These are phyloP conservation scores for Stemphylium vesicarium DNA, from an alignment of 2,329 filamentous ascomycete genomes.

Conservation along the genomic window DNA sequence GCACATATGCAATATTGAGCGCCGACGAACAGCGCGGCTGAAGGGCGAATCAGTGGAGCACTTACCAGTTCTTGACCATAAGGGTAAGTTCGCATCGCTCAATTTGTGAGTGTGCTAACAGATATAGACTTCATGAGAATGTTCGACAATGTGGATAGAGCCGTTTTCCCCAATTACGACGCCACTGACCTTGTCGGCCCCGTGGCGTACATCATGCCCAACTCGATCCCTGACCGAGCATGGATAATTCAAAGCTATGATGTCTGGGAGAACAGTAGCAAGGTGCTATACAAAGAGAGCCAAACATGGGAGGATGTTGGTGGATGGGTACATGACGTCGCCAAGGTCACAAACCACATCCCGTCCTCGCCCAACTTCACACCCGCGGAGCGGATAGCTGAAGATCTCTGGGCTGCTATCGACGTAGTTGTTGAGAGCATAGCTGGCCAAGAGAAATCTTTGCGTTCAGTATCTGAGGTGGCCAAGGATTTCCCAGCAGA, in stretches of 20 bases:
- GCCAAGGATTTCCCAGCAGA: conserved; percentile 4
- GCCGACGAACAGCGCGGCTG: conserved; percentile 39
- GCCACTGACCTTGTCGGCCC: conserved; percentile 4
- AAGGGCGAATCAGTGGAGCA: conserved; percentile 33
- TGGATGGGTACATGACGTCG: not conserved
- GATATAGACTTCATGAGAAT: conserved; percentile 26
- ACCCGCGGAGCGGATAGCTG: conserved; percentile 1
- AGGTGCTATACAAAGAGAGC: conserved; percentile 19
- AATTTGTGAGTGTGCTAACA: conserved; percentile 11
- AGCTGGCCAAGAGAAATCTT: not conserved
- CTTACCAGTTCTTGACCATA: conserved; percentile 21
- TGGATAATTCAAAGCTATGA: conserved; percentile 15
- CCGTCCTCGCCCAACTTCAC: not conserved
- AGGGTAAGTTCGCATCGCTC: conserved; percentile 20
- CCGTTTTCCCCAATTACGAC: conserved; percentile 34
- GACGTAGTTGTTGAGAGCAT: not conserved
- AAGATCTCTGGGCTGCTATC: not conserved
- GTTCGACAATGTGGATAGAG: conserved; percentile 37
- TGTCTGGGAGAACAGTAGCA: conserved; percentile 14
- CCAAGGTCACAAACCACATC: not conserved
- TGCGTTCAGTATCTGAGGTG: not conserved
- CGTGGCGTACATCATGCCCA: conserved; percentile 21
- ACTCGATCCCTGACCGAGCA: conserved; percentile 12
- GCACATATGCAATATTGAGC: conserved; percentile 40
- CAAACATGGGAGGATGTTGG: not conserved